These are phyloP conservation scores for Violaceomyces palustris DNA, from an alignment of 1,284 basidiomycete genomes.

Conservation along the genomic window DNA sequence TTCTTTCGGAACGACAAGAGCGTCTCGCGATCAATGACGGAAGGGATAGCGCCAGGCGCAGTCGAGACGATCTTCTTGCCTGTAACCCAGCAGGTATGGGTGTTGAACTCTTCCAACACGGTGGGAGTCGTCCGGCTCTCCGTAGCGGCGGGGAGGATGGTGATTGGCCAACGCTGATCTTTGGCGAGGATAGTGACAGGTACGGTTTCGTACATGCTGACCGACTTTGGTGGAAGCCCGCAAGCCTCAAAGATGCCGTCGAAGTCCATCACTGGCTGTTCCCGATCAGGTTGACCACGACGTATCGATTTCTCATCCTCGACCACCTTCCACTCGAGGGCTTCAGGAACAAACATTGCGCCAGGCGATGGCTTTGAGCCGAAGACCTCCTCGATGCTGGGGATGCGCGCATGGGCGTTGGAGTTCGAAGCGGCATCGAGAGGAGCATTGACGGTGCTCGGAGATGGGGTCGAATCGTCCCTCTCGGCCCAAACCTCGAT, in stretches of 20 bases:
- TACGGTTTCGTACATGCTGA: conserved; percentile 17
- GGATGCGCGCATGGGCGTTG: too few relatives aligned
- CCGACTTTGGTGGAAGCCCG: conserved; percentile 5
- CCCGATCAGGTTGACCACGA: too few relatives aligned
- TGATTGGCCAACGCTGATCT: too few relatives aligned
- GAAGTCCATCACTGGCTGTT: neutral
- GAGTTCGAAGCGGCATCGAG: too few relatives aligned
- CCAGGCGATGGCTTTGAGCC: conserved; percentile 24
- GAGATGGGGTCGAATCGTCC: too few relatives aligned
- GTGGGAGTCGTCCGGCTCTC: too few relatives aligned
- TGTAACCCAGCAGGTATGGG: conserved; percentile 17
- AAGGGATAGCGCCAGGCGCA: conserved; percentile 18
- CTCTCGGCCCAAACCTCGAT: conserved; percentile 5
- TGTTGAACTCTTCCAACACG: conserved; percentile 21
- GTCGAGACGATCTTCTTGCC: conserved; percentile 14
- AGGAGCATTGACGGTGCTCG: too few relatives aligned
- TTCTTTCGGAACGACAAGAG: conserved; percentile 13
- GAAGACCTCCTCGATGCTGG: conserved; percentile 4
- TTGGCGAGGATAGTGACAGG: conserved; percentile 8
- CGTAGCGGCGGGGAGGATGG: conserved; percentile 3
- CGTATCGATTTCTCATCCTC: too few relatives aligned
- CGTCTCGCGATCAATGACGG: conserved; percentile 12
- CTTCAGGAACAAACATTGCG: conserved; percentile 28
- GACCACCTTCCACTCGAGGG: conserved; percentile 32
- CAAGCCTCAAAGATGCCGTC: conserved; percentile 19